A percentile compares a stretch with the other conserved stretches of the same genome.
Conservation (phyloP, 1,284 basidiomycete species). For the Thelephora terrestris region DNA sequence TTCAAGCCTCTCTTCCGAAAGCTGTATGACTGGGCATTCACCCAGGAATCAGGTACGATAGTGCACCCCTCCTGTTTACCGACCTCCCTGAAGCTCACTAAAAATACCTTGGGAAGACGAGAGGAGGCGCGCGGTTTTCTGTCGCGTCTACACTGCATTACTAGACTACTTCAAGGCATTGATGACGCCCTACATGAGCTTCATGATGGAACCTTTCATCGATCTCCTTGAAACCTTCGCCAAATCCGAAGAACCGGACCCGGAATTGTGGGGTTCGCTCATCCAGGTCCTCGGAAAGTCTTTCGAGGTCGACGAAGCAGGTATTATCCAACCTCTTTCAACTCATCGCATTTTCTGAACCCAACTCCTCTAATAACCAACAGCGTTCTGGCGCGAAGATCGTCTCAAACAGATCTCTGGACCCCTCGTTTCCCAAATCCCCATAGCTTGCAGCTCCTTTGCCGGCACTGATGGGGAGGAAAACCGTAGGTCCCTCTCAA, state of each 20-base stretch:
- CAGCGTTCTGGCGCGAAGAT: slow-evolving; percentile 85
- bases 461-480: neutral
- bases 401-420: slow-evolving; percentile 55
- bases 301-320: slow-evolving; percentile 72
- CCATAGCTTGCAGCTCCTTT: slow-evolving; percentile 28
- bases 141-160: slow-evolving; percentile 60
- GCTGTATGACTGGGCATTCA: slow-evolving; percentile 93
- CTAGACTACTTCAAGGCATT: slow-evolving; percentile 83
- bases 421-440: slow-evolving; percentile 56
- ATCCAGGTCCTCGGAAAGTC: slow-evolving; percentile 61
- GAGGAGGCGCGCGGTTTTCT: slow-evolving; percentile 48
- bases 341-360: neutral
- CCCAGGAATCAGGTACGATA: slow-evolving; percentile 39
- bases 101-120: neutral
- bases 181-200: slow-evolving; percentile 86
- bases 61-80: neutral
- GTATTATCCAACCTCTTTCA: slow-evolving; percentile 31
- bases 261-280: slow-evolving; percentile 55
- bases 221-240: slow-evolving; percentile 51
- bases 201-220: slow-evolving; percentile 60
- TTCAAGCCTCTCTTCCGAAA: slow-evolving; percentile 92
- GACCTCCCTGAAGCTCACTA: neutral
- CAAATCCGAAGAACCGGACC: slow-evolving; percentile 22
- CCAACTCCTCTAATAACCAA: neutral
- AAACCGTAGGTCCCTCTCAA: slow-evolving; percentile 25